Evolutionary conservation across 352 stramenopile genomes (phyloP), one percentile per base, ranked within the genome.

Genomic region (Globisporangium ultimum): DNA sequence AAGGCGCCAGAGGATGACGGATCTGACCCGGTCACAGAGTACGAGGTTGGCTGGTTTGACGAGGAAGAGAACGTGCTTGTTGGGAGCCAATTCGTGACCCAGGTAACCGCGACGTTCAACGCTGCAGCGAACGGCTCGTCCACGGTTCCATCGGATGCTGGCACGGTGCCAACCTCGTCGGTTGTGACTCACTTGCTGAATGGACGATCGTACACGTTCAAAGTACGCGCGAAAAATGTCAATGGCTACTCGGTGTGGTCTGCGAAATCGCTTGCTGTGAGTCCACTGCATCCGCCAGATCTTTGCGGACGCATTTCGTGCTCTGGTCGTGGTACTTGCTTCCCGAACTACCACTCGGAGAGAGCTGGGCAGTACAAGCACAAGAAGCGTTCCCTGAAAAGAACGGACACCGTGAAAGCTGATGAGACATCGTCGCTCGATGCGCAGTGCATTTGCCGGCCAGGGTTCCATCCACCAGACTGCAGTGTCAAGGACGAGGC

Each of bases 201-300:
- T 48, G 81, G 81, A 13, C 68, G 70, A 20, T 86, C 78, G 17
- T 89, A 88, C 56, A 70, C 70, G 8, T 91, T 91, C 63, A 89
- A 89, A 57, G 81, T 89, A 42, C 73, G 78, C 10, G 78, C 81
- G 3, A 75, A 74, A 48, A 91, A 91, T 55, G 43, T 71, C 10
- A 80, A 89, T 21, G 81, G 81, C 18, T 78, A 70, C 48, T 91
- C 81, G 10, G 76, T 79, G 22, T 89, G 77, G 77, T 89, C 79
- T 24, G 81, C 81, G 53, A 88, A 88, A 61, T 91, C 81, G 22
- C 67, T 84, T 8, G 72, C 75, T 6, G 81, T 91, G 64, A 89
- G 76, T 56, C 79, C 79, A 8, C 63, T 91, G 58, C 79, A 89
- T 49, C 81, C 81, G 20, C 74, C 81, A 15, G 79, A 91, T 69